Evolutionary conservation across 169 alveolate genomes (phyloP).

Genomic region (Plasmodium falciparum): DNA sequence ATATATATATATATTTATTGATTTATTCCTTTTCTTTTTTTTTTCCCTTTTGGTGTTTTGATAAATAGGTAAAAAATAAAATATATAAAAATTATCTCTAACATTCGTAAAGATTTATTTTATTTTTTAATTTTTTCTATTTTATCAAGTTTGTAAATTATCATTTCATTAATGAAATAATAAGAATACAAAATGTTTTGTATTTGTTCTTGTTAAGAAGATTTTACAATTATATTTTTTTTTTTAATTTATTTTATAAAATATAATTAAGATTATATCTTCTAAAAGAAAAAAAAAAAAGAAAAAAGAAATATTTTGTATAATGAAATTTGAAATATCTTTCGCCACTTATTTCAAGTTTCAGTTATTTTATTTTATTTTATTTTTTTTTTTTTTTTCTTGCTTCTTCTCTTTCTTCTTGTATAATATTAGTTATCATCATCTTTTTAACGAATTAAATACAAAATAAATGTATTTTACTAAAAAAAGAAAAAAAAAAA

Average conservation of each 20-base stretch:
- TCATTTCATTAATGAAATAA: no score
- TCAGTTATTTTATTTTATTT: slow-evolving; percentile 24
- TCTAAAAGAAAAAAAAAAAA: slow-evolving; percentile 17
- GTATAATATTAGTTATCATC: slow-evolving; percentile 53
- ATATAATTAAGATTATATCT: slow-evolving; percentile 45
- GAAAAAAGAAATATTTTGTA: slow-evolving; percentile 7
- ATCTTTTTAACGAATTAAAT: slow-evolving; percentile 53
- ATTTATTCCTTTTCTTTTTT: slow-evolving; percentile 6
- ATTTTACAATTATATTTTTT: slow-evolving; percentile 46
- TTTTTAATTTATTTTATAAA: slow-evolving; percentile 21
- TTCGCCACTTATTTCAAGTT: slow-evolving; percentile 73
- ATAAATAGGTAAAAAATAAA: slow-evolving; percentile 24
- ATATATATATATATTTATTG: no score
- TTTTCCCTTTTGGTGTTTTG: slow-evolving; percentile 11
- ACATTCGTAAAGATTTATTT: background rate
- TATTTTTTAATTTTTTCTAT: background rate
- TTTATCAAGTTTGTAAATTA: background rate
- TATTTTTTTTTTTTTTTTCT: slow-evolving; percentile 42
- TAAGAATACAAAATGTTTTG: background rate
- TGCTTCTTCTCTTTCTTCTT: slow-evolving; percentile 9
- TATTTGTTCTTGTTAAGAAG: slow-evolving; percentile 32
- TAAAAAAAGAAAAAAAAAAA: no score
- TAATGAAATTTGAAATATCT: slow-evolving; percentile 62
- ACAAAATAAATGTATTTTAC: no score
- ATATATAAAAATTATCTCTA: slow-evolving; percentile 1